Evolutionary conservation across 495 filamentous ascomycete species (phyloP), one percentile per base, ranked within the genome.

Genomic region (Oleoguttula mirabilis): DNA sequence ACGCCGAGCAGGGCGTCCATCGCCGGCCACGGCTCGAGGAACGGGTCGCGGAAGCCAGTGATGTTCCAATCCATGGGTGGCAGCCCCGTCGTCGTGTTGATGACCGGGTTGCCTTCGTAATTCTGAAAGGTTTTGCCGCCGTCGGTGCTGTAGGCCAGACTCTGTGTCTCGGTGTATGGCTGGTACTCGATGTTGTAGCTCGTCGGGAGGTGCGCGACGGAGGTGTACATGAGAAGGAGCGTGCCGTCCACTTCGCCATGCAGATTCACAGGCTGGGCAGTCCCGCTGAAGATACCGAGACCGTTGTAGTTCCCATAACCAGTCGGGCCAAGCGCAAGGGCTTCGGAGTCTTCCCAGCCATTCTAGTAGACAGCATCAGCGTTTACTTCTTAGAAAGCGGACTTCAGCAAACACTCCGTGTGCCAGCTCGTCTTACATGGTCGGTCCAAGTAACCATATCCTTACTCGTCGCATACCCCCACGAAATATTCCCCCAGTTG

Each of bases 41-140:
- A 73, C 0, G 73, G 73, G 45, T 77, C 73, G 19, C 73, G 55
- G 65, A 68, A 76, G 3, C 67, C 71, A 1, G 71, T 75, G 21
- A 76, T 62, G 20, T 66, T 60, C 43, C 66, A 56, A 19, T 60
- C 54, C 21, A 53, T 42, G 34, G 73, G 70, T 1, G 70, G 65
- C 0, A 58, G 52, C 3, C 54, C 19, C 4, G 43, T 42, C 10
- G 36, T 48, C 14, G 39, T 32, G 31, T 42, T 47, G 35, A 77
- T 59, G 14, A 75, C 50, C 0, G 73, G 71, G 39, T 77, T 77
- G 21, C 61, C 61, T 11, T 51, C 50, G 32, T 66, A 60, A 14
- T 71, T 61, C 35, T 66, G 35, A 64, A 69, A 77, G 4, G 66
- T 75, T 37, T 43, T 39, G 1, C 70, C 73, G 10, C 65, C 65